A percentile compares a stretch with the other conserved stretches of the same genome.
Conservation (phyloP, 441 rosid genomes). For the Codiaeum variegatum region DNA sequence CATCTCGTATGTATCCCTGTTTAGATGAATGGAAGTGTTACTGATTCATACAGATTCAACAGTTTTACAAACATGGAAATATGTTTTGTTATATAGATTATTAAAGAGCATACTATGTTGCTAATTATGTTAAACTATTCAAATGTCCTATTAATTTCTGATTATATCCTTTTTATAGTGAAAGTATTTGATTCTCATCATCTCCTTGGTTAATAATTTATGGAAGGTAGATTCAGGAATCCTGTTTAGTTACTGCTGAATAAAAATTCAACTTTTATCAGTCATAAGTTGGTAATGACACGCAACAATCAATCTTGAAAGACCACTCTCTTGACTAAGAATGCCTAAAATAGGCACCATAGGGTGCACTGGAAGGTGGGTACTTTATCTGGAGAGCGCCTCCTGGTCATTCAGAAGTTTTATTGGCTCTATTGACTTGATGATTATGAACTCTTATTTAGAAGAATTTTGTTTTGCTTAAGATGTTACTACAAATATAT, state of each 20-base stretch:
- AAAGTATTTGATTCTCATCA: neutral
- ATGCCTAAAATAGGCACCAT: too few species aligned
- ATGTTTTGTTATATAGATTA: neutral
- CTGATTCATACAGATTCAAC: neutral
- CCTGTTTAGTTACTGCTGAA: neutral
- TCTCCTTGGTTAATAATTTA: neutral
- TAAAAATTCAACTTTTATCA: neutral
- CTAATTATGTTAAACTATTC: neutral
- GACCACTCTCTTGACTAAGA: too few species aligned
- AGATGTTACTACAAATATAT: neutral
- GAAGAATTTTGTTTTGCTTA: neutral
- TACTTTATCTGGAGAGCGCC: too few species aligned
- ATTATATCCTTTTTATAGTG: neutral
- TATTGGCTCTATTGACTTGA: neutral
- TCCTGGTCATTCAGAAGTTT: neutral
- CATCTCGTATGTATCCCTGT: slow-evolving; percentile 75
- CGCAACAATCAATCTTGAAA: too few species aligned
- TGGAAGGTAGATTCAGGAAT: neutral
- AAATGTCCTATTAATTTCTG: neutral
- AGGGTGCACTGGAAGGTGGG: too few species aligned
- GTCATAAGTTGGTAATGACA: neutral
- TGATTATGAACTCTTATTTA: neutral
- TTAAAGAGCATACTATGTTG: too few species aligned
- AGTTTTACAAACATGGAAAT: neutral
- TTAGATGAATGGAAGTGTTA: slow-evolving; percentile 22